Evolutionary conservation across 2,329 filamentous ascomycete species (phyloP).

Genomic region (Leptodontidium sp.): DNA sequence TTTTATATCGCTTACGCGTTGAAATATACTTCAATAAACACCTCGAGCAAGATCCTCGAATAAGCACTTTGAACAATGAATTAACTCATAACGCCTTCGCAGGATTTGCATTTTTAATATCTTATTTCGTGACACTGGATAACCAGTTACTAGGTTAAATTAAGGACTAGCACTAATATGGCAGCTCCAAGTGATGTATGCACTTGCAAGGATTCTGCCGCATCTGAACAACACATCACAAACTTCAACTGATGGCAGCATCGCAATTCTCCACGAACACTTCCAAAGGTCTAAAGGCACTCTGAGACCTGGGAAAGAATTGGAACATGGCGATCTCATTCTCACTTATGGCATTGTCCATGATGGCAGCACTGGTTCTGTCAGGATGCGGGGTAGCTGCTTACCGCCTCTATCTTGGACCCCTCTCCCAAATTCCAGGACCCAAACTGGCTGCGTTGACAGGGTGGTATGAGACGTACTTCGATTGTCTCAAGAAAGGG

Average conservation of each 20-base stretch:
- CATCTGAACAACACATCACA: neutral
- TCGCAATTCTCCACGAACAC: neutral
- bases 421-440: conserved; percentile 41
- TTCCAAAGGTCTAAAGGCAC: neutral
- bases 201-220: neutral
- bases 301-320: neutral
- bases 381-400: conserved; percentile 5
- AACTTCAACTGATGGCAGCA: neutral
- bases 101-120: too few species aligned
- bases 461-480: conserved; percentile 41
- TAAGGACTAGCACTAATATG: neutral
- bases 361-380: neutral
- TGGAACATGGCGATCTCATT: neutral
- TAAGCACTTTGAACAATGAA: too few species aligned
- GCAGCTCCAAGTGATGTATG: neutral
- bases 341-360: neutral
- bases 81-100: too few species aligned
- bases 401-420: conserved; percentile 34
- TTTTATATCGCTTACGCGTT: too few species aligned
- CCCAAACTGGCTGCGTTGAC: conserved; percentile 40
- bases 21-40: too few species aligned
- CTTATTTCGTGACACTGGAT: too few species aligned
- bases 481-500: conserved; percentile 35
- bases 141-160: neutral
- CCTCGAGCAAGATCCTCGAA: too few species aligned